phyloP scores from a whole-genome alignment of 805 yeast genomes.

The Metschnikowia aberdeeniae region DNA sequence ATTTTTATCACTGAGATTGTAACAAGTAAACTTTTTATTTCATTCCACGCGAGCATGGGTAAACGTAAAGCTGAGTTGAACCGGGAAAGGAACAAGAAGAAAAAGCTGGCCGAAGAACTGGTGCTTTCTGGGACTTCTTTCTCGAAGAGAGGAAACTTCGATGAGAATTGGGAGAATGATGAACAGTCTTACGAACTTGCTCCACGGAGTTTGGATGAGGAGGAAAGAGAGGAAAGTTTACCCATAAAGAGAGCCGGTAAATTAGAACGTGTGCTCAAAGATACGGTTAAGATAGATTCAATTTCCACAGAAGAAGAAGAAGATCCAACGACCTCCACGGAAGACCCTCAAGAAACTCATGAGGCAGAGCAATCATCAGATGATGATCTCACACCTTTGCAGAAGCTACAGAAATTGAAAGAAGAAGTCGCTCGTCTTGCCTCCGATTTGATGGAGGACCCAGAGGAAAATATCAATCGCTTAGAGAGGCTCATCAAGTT shows the following conservation, averaged over 20 bases:
- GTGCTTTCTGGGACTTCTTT: constrained; percentile 35
- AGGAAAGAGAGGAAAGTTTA: constrained; percentile 57
- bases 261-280: constrained; percentile 60
- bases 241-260: constrained; percentile 76
- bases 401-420: constrained; percentile 57
- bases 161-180: constrained; percentile 51
- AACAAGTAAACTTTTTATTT: neutral
- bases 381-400: constrained; percentile 40
- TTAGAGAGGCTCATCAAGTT: constrained; percentile 65
- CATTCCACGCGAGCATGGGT: constrained; percentile 8
- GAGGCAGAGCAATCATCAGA: neutral
- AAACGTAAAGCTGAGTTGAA: constrained; percentile 12
- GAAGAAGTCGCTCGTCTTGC: constrained; percentile 84
- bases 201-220: constrained; percentile 55
- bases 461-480: constrained; percentile 73
- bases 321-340: neutral
- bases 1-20: neutral
- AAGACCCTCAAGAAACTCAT: neutral
- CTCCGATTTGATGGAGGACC: constrained; percentile 73
- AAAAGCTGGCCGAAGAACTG: constrained; percentile 36
- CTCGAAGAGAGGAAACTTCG: constrained; percentile 8
- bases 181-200: constrained; percentile 75
- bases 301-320: neutral
- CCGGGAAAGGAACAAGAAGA: constrained; percentile 23
- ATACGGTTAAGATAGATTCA: constrained; percentile 10